These are phyloP conservation scores for Glycine soja DNA, from an alignment of 306 rosid genomes.

Conservation along the genomic window DNA sequence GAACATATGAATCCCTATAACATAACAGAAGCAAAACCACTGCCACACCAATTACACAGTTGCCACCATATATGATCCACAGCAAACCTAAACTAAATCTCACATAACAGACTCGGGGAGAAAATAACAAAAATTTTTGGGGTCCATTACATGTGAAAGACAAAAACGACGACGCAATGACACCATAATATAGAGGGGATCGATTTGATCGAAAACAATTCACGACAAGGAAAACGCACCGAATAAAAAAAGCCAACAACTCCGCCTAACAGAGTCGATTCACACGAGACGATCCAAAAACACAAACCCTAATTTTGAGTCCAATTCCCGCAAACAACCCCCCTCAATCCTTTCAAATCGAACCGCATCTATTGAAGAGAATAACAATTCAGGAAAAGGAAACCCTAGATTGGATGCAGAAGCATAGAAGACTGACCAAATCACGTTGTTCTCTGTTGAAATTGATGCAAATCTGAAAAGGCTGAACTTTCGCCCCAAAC, in stretches of 20 bases:
- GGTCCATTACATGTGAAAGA: not conserved
- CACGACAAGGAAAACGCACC: not conserved
- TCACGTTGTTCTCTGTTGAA: not conserved
- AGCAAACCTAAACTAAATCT: not conserved
- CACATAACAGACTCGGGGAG: not conserved
- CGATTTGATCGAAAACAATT: not conserved
- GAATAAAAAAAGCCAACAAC: not conserved
- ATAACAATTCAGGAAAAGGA: not conserved
- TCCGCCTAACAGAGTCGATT: not conserved
- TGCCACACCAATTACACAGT: not conserved
- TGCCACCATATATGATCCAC: constrained; percentile 2
- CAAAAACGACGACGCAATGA: not conserved
- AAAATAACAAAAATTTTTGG: not conserved
- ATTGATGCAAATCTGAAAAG: constrained; percentile 7
- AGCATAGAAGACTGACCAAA: constrained; percentile 32
- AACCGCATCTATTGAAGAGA: not conserved
- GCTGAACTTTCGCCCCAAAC: not conserved
- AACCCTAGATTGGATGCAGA: constrained; percentile 4
- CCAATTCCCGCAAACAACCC: not conserved
- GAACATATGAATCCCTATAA: not conserved
- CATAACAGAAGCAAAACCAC: not conserved
- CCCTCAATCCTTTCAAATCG: not conserved
- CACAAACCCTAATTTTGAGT: constrained; percentile 22
- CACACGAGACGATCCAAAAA: not conserved
- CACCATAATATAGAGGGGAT: not conserved